Percentiles rank a stretch among this genome's conserved stretches.
Evolutionary conservation across 257 asterid genomes (phyloP).

Genomic region (Voacanga thouarsii): DNA sequence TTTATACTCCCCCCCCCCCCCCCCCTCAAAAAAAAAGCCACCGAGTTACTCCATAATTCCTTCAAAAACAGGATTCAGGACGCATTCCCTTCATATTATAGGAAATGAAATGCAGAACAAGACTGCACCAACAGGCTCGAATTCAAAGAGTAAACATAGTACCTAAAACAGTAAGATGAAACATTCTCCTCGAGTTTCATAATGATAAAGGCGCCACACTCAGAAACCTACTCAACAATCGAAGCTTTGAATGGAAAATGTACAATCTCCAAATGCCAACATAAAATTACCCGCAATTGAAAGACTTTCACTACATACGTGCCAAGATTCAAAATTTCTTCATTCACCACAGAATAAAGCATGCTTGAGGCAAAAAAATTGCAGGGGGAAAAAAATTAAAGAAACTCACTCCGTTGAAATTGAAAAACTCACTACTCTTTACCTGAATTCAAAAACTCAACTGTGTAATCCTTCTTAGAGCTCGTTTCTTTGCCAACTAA

Average conservation of each 20-base stretch:
- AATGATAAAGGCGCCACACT: not conserved
- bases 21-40: too few relatives aligned
- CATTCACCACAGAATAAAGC: not conserved
- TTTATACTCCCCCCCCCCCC: not conserved
- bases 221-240: not conserved
- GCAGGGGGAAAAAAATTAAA: not conserved
- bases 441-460: not conserved
- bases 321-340: not conserved
- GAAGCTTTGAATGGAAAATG: not conserved
- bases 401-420: not conserved
- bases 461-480: not conserved
- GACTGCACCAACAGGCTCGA: not conserved
- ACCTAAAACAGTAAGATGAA: not conserved
- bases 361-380: not conserved
- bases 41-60: not conserved
- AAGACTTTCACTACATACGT: not conserved
- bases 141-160: not conserved
- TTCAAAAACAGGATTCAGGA: not conserved
- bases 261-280: slow-evolving; percentile 1
- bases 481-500: not conserved
- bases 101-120: not conserved
- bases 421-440: not conserved
- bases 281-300: not conserved
- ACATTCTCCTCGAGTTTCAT: not conserved
- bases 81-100: not conserved